Evolutionary conservation across 352 stramenopile species (phyloP), one percentile per base, ranked within the genome.

Genomic region (Hyaloperonospora brassicae): DNA sequence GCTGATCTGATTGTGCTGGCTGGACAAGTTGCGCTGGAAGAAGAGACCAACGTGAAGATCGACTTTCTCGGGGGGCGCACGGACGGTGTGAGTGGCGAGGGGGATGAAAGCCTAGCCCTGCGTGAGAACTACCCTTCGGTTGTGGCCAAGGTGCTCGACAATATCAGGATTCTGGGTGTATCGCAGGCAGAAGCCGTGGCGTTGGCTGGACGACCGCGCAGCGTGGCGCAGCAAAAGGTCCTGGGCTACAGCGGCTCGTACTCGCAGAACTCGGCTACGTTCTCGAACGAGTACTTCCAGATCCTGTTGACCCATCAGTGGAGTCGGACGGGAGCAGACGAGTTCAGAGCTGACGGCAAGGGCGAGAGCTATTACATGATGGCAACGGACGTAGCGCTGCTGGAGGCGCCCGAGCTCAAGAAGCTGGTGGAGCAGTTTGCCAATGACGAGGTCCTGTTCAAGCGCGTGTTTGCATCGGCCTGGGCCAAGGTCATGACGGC

Each of bases 1-100:
- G 87, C 86, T 1, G 95, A 98, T 67, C 64, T 98, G 42, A 98
- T 93, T 59, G 95, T 93, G 7, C 76, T 97, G 25, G 87, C 89
- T 9, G 70, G 67, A 8, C 63, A 76, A 34, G 65, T 72, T 36
- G 68, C 31, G 13, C 49, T 77, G 1, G 65, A 77, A 45, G 58
- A 61, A 24, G 55, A 35, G 5, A 53, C 54, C 2, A 39, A 38
- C 12, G 45, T 57, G 6, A 48, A 61, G 25, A 68, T 76, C 40
- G 41, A 59, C 34, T 78, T 78, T 47, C 39, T 61, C 9, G 66
- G 55, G 38, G 69, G 69, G 6, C 66, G 69, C 5, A 69, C 68
- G n/a, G 95, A 97, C 67, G 80, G 73, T 87, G 48, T 71, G 4
- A 80, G 77, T 57, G 84, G 79, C 21, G 73, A 75, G 14, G 78